Evolutionary conservation across 768 basidiomycete species (phyloP), one percentile per base, ranked within the genome.

Genomic region (Leccinum aurantiacum): DNA sequence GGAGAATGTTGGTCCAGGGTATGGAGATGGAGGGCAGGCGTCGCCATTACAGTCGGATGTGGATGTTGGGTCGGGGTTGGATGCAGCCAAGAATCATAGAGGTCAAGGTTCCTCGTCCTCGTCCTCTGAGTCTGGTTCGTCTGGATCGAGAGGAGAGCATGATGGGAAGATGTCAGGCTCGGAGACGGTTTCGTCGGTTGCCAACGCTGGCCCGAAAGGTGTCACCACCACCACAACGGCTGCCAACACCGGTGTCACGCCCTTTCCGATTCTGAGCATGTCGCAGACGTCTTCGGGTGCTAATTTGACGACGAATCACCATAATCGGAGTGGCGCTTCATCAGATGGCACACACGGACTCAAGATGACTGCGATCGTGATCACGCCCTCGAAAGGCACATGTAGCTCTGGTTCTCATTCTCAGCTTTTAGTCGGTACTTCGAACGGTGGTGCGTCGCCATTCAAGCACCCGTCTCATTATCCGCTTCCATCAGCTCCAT

Each of bases 201-300:
- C 67, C 14, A 47, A n/a, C 3, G 14, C 15, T 38, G 37, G 37
- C 33, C 15, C 57, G 8, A 51, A 33, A 37, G n/a, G 33, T 38
- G 7, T 17, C 7, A 17, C 10, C 17, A 24, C 51, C 31, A 58
- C 53, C 37, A 17, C 37, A 22, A 14, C 53, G 35, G 13, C 53
- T 0, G 35, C 35, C 14, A 55, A 31, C 0, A 13, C 17, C 13
- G 5, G 33, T 49, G 35, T 65, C 17, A 65, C 60, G 1, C 69
- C 68, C 4, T 69, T 69, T 19, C 66, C 69, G 14, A 68, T 69
- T 10, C 60, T 69, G 27, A 68, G 53, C 15, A 61, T 57, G n/a
- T 52, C 69, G 33, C 60, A 41, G n/a, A 25, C 37, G 4, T 15
- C 15, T 15, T 52, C 60, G 56, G 54, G 27, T 50, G 15, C 7